Evolutionary conservation across 345 rosid species (phyloP).

Genomic region (Salix brachista): DNA sequence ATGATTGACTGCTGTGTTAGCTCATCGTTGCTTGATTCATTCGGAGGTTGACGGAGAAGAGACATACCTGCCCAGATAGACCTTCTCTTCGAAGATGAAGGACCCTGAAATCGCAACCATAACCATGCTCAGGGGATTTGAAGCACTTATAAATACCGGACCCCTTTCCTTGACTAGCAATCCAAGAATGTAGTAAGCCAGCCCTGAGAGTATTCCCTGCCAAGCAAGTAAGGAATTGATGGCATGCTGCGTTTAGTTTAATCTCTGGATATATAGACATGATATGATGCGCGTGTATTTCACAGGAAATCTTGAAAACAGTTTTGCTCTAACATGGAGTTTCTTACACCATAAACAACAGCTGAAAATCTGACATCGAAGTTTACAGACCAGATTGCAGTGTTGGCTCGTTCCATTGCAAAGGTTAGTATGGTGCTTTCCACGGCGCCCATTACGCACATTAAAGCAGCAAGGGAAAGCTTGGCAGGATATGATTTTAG

Average conservation of each 20-base stretch:
- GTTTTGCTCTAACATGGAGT: background rate
- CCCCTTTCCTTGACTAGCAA: conserved; percentile 49
- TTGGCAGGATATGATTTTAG: conserved; percentile 56
- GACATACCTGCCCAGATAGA: conserved; percentile 47
- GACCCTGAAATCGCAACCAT: conserved; percentile 57
- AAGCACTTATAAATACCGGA: conserved; percentile 68
- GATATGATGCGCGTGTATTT: background rate
- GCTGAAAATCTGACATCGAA: conserved; percentile 41
- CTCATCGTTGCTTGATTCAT: background rate
- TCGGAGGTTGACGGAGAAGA: background rate
- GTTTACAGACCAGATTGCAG: conserved; percentile 46
- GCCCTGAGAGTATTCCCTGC: conserved; percentile 64
- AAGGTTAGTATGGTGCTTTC: conserved; percentile 48
- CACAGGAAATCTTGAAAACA: background rate
- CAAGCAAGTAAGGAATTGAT: background rate
- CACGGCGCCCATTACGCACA: conserved; percentile 53
- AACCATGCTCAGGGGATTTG: conserved; percentile 58
- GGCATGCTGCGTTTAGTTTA: background rate
- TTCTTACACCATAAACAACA: conserved; percentile 42
- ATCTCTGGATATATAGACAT: background rate
- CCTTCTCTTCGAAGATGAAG: conserved; percentile 42
- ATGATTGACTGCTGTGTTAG: background rate
- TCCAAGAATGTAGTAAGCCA: conserved; percentile 55
- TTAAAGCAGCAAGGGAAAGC: conserved; percentile 60
- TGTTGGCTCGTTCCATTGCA: conserved; percentile 42